Evolutionary conservation across 2,329 filamentous ascomycete genomes (phyloP).

Genomic region (Trichoderma atrobrunneum): DNA sequence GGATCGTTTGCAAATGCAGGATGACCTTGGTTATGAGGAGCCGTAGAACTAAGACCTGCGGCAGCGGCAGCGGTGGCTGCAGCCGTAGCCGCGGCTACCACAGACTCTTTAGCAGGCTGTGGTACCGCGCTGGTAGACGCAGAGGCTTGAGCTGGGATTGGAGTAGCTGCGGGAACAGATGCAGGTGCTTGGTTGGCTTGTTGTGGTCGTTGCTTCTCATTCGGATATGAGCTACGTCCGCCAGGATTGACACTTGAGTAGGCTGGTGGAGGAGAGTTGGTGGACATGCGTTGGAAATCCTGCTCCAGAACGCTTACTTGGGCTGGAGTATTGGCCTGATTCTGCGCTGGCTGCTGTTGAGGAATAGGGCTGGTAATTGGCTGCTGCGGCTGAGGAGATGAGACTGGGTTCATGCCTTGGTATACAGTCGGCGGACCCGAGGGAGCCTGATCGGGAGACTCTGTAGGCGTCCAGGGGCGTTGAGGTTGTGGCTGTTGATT

Average conservation of each 20-base stretch:
- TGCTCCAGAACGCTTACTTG: slow-evolving; percentile 75
- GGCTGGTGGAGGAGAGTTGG: slow-evolving; percentile 86
- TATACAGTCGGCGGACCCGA: slow-evolving; percentile 91
- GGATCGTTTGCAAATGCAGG: slow-evolving; percentile 89
- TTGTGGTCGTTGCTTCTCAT: slow-evolving; percentile 67
- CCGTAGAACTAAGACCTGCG: slow-evolving; percentile 43
- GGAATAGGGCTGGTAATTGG: slow-evolving; percentile 43
- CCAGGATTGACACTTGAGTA: slow-evolving; percentile 74
- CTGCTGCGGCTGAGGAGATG: slow-evolving; percentile 46
- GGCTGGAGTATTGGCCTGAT: slow-evolving; percentile 37
- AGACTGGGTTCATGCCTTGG: slow-evolving; percentile 74
- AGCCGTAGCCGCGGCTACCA: slow-evolving; percentile 22
- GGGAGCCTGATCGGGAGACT: slow-evolving; percentile 78
- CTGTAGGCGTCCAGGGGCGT: slow-evolving; percentile 91
- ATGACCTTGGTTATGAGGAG: slow-evolving; percentile 63
- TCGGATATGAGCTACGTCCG: slow-evolving; percentile 62
- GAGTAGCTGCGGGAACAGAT: slow-evolving; percentile 26
- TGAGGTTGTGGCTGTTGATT: slow-evolving; percentile 35
- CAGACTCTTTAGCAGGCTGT: slow-evolving; percentile 30
- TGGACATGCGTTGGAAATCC: slow-evolving; percentile 79
- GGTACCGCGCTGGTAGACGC: slow-evolving; percentile 23
- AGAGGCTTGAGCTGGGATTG: slow-evolving; percentile 28
- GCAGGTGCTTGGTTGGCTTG: slow-evolving; percentile 24
- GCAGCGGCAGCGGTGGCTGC: slow-evolving; percentile 26
- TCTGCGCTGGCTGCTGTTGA: slow-evolving; percentile 39